These are phyloP conservation scores for Solanum chiquidenum DNA, from an alignment of 257 asterid genomes.

Conservation along the genomic window DNA sequence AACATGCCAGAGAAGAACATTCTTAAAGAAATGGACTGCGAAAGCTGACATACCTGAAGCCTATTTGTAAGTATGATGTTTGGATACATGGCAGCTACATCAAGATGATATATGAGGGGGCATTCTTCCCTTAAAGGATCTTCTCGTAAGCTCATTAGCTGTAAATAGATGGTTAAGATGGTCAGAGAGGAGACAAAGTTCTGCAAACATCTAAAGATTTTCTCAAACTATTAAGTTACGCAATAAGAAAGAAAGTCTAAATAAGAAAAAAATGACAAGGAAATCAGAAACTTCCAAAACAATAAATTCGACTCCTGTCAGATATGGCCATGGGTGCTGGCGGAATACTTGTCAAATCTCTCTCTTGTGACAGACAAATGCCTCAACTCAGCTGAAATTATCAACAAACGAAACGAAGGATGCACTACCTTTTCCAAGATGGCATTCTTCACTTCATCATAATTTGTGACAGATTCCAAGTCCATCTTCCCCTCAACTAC, in stretches of 20 bases:
- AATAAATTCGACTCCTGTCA: not conserved
- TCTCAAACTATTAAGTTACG: not conserved
- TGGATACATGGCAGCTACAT: slow-evolving; percentile 99
- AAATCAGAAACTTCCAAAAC: not conserved
- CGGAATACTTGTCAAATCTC: not conserved
- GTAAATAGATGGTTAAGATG: slow-evolving; percentile 23
- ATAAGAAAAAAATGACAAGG: not conserved
- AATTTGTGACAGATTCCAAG: slow-evolving; percentile 63
- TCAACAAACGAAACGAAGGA: not conserved
- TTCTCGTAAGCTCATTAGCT: slow-evolving; percentile 68
- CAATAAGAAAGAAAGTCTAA: not conserved
- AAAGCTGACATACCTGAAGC: slow-evolving; percentile 69
- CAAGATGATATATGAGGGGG: slow-evolving; percentile 97
- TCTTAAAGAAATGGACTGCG: not conserved
- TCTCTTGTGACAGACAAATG: not conserved
- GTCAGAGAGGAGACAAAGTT: not conserved
- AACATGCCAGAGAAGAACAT: not conserved
- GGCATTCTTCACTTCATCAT: slow-evolving; percentile 77
- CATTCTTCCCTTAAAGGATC: slow-evolving; percentile 76
- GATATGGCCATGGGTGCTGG: not conserved
- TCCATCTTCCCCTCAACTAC: slow-evolving; percentile 90
- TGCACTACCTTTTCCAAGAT: slow-evolving; percentile 70
- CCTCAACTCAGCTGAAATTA: not conserved
- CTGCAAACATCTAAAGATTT: not conserved
- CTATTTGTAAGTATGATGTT: slow-evolving; percentile 94